Evolutionary conservation across 176 grass and related monocot species (phyloP).

Genomic region (Paspalum vaginatum): DNA sequence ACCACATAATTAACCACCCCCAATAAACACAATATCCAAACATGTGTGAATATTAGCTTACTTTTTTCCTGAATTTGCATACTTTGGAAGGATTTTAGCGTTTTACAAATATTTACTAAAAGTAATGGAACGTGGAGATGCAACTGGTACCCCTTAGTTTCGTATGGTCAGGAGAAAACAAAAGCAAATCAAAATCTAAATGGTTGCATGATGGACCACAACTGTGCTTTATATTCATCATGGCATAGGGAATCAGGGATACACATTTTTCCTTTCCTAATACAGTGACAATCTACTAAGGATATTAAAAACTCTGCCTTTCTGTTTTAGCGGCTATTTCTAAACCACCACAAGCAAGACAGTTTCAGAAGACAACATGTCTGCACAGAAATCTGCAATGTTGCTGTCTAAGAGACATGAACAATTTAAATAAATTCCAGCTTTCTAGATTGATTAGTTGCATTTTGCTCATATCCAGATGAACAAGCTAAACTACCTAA

Average conservation of each 20-base stretch:
- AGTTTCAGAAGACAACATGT: not conserved
- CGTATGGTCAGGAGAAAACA: not conserved
- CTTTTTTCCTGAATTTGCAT: not conserved
- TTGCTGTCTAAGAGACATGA: not conserved
- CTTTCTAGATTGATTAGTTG: not conserved
- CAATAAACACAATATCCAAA: not conserved
- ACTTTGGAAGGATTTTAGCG: not conserved
- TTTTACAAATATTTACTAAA: not conserved
- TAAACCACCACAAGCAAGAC: not conserved
- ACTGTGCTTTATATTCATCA: not conserved
- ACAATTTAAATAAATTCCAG: not conserved
- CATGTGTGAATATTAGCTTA: not conserved
- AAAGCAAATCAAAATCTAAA: not conserved
- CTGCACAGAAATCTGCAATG: not conserved
- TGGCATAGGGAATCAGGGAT: not conserved
- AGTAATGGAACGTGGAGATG: not conserved
- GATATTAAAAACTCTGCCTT: not conserved
- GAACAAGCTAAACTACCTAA: not conserved
- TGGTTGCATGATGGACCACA: not conserved
- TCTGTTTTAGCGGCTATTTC: not conserved
- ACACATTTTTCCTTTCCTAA: not conserved
- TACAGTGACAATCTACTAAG: not conserved
- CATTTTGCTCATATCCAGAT: not conserved
- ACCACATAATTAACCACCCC: not conserved
- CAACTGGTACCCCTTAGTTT: not conserved